phyloP scores from a whole-genome alignment of 2,329 filamentous ascomycete species.

The Xylariaceae sp. region DNA sequence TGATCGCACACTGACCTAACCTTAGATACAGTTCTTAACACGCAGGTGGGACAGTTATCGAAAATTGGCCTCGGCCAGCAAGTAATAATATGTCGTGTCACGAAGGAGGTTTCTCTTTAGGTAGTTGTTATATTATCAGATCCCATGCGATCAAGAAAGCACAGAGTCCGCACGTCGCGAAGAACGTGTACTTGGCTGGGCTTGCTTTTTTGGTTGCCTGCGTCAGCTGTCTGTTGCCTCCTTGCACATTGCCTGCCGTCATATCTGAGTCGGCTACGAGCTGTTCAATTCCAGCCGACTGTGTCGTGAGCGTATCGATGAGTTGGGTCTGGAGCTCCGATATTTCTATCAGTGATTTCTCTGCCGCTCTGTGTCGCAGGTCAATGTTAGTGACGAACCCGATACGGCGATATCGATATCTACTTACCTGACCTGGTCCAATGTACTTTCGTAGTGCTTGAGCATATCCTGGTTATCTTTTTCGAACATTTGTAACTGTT shows the following conservation, averaged over 20 bases:
- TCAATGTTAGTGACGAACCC: background rate
- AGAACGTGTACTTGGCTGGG: constrained; percentile 79
- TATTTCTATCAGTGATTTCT: constrained; percentile 91
- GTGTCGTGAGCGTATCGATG: constrained; percentile 81
- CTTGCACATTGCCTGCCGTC: constrained; percentile 85
- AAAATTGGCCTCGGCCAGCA: background rate
- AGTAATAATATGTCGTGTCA: no score
- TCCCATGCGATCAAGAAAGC: constrained; percentile 80
- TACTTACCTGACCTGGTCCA: constrained; percentile 90
- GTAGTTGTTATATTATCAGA: constrained; percentile 61
- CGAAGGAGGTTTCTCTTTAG: background rate
- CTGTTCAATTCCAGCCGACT: constrained; percentile 88
- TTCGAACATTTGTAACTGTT: constrained; percentile 93
- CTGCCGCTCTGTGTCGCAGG: constrained; percentile 69
- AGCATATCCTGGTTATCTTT: constrained; percentile 92
- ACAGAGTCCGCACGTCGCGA: constrained; percentile 78
- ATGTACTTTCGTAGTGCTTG: constrained; percentile 89
- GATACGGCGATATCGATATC: background rate
- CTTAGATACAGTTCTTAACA: background rate
- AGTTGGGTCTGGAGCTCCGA: constrained; percentile 90
- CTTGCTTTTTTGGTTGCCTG: constrained; percentile 76
- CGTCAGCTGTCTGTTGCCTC: constrained; percentile 90
- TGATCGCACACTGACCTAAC: constrained; percentile 6
- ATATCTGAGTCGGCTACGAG: constrained; percentile 82
- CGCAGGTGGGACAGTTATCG: background rate